Conservation (phyloP, 2,329 filamentous ascomycete species). For the Ascochyta clinopodiicola region DNA sequence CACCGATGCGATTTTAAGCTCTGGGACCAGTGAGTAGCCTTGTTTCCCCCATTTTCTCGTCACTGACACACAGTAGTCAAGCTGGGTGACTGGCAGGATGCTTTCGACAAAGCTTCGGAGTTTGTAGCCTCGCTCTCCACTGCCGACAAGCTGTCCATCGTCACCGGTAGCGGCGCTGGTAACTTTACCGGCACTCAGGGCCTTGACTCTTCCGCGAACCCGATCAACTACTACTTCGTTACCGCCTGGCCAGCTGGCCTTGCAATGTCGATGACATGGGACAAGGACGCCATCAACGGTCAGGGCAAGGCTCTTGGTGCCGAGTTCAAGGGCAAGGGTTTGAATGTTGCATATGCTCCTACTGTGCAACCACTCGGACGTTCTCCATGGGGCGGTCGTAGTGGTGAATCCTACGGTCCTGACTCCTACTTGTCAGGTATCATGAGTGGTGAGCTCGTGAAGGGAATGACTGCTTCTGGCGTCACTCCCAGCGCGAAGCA, state of each 20-base stretch:
- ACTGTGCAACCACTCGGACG: slow-evolving; percentile 35
- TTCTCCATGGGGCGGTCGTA: slow-evolving; percentile 29
- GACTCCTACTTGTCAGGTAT: slow-evolving; percentile 29
- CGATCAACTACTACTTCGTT: slow-evolving; percentile 25
- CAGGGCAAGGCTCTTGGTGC: slow-evolving; percentile 21
- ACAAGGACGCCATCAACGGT: slow-evolving; percentile 21
- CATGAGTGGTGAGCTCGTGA: slow-evolving; percentile 12
- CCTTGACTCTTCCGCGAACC: slow-evolving; percentile 17
- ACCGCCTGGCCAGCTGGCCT: slow-evolving; percentile 35
- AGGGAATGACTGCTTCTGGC: slow-evolving; percentile 18
- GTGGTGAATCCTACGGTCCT: slow-evolving; percentile 29
- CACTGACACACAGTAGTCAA: slow-evolving; percentile 7
- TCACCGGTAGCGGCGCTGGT: slow-evolving; percentile 28
- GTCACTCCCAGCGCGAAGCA: slow-evolving; percentile 60
- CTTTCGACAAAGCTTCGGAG: slow-evolving; percentile 40
- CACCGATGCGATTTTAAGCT: slow-evolving; percentile 11
- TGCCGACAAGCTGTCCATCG: slow-evolving; percentile 49
- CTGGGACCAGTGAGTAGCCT: slow-evolving; percentile 6
- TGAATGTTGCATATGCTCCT: slow-evolving; percentile 33
- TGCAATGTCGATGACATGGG: slow-evolving; percentile 36
- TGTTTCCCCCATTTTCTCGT: no score
- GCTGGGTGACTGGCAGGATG: slow-evolving; percentile 25
- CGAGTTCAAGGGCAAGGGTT: slow-evolving; percentile 31
- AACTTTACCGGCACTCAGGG: slow-evolving; percentile 13
- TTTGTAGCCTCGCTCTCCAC: slow-evolving; percentile 47